Evolutionary conservation across 2,329 filamentous ascomycete genomes (phyloP).

Genomic region (Juglanconis oblonga): DNA sequence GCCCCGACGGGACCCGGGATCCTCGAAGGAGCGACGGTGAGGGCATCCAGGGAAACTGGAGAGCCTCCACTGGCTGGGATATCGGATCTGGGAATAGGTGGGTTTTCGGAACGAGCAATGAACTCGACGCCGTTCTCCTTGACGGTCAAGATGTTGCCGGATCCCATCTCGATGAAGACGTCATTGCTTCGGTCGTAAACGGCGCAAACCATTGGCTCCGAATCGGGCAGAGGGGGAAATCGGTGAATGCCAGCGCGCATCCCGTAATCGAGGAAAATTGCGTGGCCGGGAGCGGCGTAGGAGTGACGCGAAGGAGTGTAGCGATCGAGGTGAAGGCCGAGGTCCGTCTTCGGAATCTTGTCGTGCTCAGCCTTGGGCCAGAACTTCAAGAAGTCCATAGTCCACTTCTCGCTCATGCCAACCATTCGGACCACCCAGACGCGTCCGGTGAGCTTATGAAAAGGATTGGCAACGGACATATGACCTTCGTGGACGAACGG

Average conservation of each 20-base stretch:
- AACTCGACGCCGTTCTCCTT: slow-evolving; percentile 1
- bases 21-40: background rate
- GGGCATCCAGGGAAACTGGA: background rate
- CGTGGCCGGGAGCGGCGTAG: slow-evolving; percentile 11
- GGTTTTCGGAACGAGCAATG: background rate
- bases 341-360: background rate
- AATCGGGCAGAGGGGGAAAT: slow-evolving; percentile 16
- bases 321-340: slow-evolving; percentile 9
- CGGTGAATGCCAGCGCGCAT: slow-evolving; percentile 13
- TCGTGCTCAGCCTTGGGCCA: slow-evolving; percentile 13
- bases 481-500: slow-evolving; percentile 31
- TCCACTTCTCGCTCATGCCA: slow-evolving; percentile 33
- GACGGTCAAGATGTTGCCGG: slow-evolving; percentile 15
- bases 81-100: background rate
- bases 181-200: slow-evolving; percentile 9
- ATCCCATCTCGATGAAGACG: slow-evolving; percentile 13
- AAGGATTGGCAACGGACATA: slow-evolving; percentile 30
- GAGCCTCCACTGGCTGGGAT: background rate
- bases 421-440: slow-evolving; percentile 33
- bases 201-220: slow-evolving; percentile 16
- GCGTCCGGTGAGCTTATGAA: slow-evolving; percentile 28
- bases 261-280: slow-evolving; percentile 15
- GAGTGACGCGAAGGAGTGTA: slow-evolving; percentile 14
- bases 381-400: background rate
- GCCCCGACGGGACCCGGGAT: slow-evolving; percentile 5